A percentile compares a stretch with the other conserved stretches of the same genome.
Evolutionary conservation across 805 yeast species (phyloP).

Genomic region (Saturnispora sanitii): DNA sequence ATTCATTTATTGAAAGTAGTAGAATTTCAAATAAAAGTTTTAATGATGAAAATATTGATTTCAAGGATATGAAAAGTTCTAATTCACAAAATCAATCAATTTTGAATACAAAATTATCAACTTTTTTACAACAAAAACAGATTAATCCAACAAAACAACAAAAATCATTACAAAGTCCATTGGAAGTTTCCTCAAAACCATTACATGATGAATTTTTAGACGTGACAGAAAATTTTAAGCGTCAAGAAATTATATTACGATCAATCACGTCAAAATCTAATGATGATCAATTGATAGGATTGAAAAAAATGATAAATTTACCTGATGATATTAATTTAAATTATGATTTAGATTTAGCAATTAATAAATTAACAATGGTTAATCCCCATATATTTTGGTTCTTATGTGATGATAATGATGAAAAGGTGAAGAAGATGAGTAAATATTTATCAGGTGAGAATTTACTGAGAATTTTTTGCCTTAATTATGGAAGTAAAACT

Average conservation of each 20-base stretch:
- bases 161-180: slow-evolving; percentile 3
- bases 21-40: slow-evolving; percentile 29
- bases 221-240: slow-evolving; percentile 16
- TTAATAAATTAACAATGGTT: slow-evolving; percentile 18
- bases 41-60: background rate
- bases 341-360: slow-evolving; percentile 16
- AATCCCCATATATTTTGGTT: slow-evolving; percentile 18
- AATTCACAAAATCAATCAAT: too few relatives aligned
- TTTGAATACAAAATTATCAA: too few relatives aligned
- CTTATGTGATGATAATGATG: slow-evolving; percentile 15
- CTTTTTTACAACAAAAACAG: background rate
- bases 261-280: slow-evolving; percentile 19
- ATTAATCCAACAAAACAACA: background rate
- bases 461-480: slow-evolving; percentile 20
- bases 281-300: slow-evolving; percentile 16
- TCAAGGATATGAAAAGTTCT: background rate
- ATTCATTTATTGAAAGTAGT: too few relatives aligned
- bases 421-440: slow-evolving; percentile 10
- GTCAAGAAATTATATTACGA: slow-evolving; percentile 18
- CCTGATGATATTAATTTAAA: slow-evolving; percentile 9
- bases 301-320: slow-evolving; percentile 10
- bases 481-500: slow-evolving; percentile 9
- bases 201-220: slow-evolving; percentile 15
- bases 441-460: slow-evolving; percentile 22
- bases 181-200: too few relatives aligned